Evolutionary conservation across 2,329 filamentous ascomycete species (phyloP), one percentile per base, ranked within the genome.

Genomic region (Aspergillus fructus): DNA sequence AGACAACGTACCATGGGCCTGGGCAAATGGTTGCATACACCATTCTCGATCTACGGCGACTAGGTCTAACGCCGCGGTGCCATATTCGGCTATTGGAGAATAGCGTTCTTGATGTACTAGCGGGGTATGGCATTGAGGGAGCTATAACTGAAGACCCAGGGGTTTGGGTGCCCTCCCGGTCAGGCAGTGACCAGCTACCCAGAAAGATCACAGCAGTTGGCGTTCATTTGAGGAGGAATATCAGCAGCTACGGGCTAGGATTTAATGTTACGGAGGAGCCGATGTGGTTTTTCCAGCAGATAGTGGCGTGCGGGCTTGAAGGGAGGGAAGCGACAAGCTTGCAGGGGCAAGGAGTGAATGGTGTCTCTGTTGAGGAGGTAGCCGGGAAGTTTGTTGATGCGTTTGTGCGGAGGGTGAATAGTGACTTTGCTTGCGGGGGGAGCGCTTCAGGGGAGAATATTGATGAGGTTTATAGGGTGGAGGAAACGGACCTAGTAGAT

Each of bases 21-120:
- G 93, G 93, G 0, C 94, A 99, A 73, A 77, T 96, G 49, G 90
- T 97, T 37, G 85, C 93, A n/a, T 99, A 96, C 79, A 91, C 93
- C 3, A 85, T 97, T 50, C 73, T 96, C n/a, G 91, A 96, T 72
- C 82, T 97, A 56, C 85, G 85, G 54, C 81, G 83, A 11, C 83
- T 91, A 63, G 76, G 78, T 0, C 78, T 94, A 19, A 87, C 84
- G 4, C 88, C 94, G 12, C 80, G 90, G 17, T 85, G 84, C 60
- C 96, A 96, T 75, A 89, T 96, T 5, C 82, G 85, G 37, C 74
- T 92, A 33, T 81, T 99, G 1, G 93, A 99, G 72, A 81, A 86
- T 59, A 86, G 85, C 0, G 88, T 96, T 1, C 89, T 91, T 40
- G 81, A 83, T 6, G 81, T 88, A 0, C 84, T 94, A 30, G 72